Conservation (phyloP, 2,329 filamentous ascomycete species). For the Chaetothyriales sp. region DNA sequence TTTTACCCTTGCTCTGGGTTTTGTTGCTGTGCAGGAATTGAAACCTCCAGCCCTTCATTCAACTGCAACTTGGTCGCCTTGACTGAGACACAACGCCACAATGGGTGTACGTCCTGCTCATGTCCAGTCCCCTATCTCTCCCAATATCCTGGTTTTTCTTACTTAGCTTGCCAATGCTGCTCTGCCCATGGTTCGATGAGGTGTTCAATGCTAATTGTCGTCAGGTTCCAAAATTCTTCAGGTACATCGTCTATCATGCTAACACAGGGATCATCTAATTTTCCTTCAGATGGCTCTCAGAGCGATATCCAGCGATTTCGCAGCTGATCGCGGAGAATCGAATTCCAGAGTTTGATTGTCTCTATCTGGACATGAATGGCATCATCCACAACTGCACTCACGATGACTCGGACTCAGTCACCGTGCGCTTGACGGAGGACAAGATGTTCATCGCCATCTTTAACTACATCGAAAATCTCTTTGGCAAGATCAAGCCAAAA, state of each 20-base stretch:
- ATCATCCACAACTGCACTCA: constrained; percentile 99
- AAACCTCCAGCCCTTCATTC: neutral
- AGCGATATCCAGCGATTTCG: constrained; percentile 96
- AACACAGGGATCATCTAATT: neutral
- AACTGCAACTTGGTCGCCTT: neutral
- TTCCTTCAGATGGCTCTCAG: constrained; percentile 97
- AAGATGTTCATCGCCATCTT: constrained; percentile 99
- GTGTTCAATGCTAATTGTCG: neutral
- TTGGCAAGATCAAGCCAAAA: constrained; percentile 96
- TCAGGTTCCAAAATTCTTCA: neutral
- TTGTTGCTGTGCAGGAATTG: neutral
- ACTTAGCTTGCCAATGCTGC: neutral
- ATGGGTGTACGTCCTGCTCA: neutral
- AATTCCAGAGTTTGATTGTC: constrained; percentile 95
- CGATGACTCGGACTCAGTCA: constrained; percentile 83
- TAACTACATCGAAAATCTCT: constrained; percentile 98
- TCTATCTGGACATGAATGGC: constrained; percentile 87
- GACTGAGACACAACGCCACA: neutral
- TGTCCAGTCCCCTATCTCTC: neutral
- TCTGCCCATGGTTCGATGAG: neutral
- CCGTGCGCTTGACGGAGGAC: constrained; percentile 87
- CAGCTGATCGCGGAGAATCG: constrained; percentile 97
- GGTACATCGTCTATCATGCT: neutral
- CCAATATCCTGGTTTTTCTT: neutral
- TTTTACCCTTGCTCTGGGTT: neutral